A percentile compares a stretch with the other conserved stretches of the same genome.
Conservation (phyloP, 2,329 filamentous ascomycete species). For the Ceratocystis cubensis region DNA sequence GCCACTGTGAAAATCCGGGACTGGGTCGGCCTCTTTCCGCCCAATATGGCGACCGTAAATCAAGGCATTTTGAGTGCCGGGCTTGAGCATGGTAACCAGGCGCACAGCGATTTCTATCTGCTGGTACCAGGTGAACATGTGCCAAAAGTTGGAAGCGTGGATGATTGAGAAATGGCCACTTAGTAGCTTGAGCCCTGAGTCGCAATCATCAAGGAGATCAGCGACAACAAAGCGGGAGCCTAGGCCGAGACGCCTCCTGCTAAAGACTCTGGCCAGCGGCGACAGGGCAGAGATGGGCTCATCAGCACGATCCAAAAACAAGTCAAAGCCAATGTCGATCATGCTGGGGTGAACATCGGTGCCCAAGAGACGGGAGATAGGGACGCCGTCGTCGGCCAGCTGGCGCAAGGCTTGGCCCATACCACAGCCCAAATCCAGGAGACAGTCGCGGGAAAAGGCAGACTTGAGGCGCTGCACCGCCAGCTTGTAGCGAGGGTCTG, state of each 20-base stretch:
- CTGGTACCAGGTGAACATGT: conserved; percentile 37
- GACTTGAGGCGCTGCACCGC: conserved; percentile 33
- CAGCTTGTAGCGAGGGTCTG: conserved; percentile 34
- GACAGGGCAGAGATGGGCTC: conserved; percentile 15
- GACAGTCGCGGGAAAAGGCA: conserved; percentile 30
- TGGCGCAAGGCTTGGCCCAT: conserved; percentile 40
- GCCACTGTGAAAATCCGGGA: neutral
- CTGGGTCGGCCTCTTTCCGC: conserved; percentile 22
- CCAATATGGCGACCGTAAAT: conserved; percentile 43
- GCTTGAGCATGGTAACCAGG: conserved; percentile 35
- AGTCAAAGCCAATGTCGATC: conserved; percentile 47
- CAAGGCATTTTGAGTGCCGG: conserved; percentile 33
- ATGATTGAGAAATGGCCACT: conserved; percentile 35
- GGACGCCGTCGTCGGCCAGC: conserved; percentile 38
- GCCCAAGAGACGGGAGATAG: conserved; percentile 37
- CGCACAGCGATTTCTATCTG: conserved; percentile 36
- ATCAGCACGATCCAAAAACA: conserved; percentile 43
- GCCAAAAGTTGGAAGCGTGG: conserved; percentile 40
- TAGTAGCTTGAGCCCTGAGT: conserved; percentile 28
- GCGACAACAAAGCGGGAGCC: conserved; percentile 38
- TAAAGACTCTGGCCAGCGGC: neutral
- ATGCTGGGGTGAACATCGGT: conserved; percentile 39
- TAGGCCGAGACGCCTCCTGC: conserved; percentile 27
- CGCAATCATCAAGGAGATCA: conserved; percentile 36
- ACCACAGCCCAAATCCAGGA: conserved; percentile 41